Percentiles rank a stretch among this genome's conserved stretches.
Conservation (phyloP, 2,329 filamentous ascomycete species). For the Emmonsia crescens region DNA sequence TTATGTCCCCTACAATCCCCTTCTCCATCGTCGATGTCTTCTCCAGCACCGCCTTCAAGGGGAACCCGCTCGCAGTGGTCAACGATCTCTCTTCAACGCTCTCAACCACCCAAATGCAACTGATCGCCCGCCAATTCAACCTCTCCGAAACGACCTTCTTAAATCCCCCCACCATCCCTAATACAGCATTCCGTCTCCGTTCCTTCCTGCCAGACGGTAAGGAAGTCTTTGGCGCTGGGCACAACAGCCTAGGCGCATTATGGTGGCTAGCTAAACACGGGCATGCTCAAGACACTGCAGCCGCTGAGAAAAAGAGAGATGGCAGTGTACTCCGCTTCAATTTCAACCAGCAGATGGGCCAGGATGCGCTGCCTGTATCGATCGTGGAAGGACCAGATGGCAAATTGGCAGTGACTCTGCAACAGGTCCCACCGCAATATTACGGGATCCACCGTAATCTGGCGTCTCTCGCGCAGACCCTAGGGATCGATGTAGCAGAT, state of each 20-base stretch:
- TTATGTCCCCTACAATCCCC: not conserved
- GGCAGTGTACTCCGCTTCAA: not conserved
- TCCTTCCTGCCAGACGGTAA: slow-evolving; percentile 16
- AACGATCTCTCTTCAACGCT: slow-evolving; percentile 10
- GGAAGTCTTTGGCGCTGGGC: slow-evolving; percentile 15
- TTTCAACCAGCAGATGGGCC: slow-evolving; percentile 7
- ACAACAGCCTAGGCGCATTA: slow-evolving; percentile 16
- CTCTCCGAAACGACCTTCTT: slow-evolving; percentile 10
- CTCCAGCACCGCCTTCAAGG: slow-evolving; percentile 13
- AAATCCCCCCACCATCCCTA: slow-evolving; percentile 8
- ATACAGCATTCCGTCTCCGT: slow-evolving; percentile 11
- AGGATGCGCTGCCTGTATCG: not conserved
- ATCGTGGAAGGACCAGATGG: not conserved
- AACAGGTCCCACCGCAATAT: slow-evolving; percentile 6
- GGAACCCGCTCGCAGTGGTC: slow-evolving; percentile 16
- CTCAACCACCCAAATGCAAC: slow-evolving; percentile 12
- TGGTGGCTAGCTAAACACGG: slow-evolving; percentile 14
- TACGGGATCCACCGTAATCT: slow-evolving; percentile 7
- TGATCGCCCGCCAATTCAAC: slow-evolving; percentile 16
- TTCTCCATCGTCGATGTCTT: slow-evolving; percentile 15
- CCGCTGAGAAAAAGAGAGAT: not conserved
- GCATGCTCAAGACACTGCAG: not conserved
- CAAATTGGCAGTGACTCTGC: slow-evolving; percentile 6
- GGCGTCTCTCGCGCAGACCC: slow-evolving; percentile 5
- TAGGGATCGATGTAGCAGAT: slow-evolving; percentile 5